Base-by-base conservation (phyloP, 306 rosid genomes). In the Alnus glutinosa region DNA sequence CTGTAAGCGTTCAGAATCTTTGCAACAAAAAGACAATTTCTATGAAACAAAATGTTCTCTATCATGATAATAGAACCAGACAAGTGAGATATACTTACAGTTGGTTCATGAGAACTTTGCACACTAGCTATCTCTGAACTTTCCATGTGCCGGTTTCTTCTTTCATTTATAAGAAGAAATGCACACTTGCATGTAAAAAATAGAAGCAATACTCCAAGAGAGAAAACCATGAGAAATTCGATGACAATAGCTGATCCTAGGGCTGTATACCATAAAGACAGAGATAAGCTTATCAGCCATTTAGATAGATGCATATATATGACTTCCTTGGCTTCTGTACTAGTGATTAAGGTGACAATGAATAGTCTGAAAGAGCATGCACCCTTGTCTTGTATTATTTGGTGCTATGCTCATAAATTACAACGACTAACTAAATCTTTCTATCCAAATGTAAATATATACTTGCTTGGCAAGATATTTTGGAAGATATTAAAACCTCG, bases 161-260 rank as follows among this genome's bases (percentile, higher is more conserved):
- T 90, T 86, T 91, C 95, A 59, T 83, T 83, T 50, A 83, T 83
- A 13, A 93, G 91, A 75, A 86, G 90, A 78, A 92, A 73, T 76
- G 93, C 90, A 81, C 95, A 93, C 81, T 90, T 93, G 89, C 93
- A 93, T 4, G 92, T 90, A 82, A 91, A 90, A 82, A 82, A 89
- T 50, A 90, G 76, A 71, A 90, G 86, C 39, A 80, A 67, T 28
- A 82, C 73, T 70, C 97, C 98, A 4, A 91, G 90, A 63, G 86
- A 81, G 76, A 84, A 85, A 46, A 93, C 88, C 71, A 81, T 73
- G 0, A 89, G 71, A 75, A 89, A 89, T 71, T 91, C 97, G 34
- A 93, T 66, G 74, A 88, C 85, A 23, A 91, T 85, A 58, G 89
- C 92, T 57, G 93, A 87, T 78, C 98, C 98, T 9, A 93, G 88